Conservation (phyloP, 1,139 yeast species). For the Meyerozyma smithsonii region DNA sequence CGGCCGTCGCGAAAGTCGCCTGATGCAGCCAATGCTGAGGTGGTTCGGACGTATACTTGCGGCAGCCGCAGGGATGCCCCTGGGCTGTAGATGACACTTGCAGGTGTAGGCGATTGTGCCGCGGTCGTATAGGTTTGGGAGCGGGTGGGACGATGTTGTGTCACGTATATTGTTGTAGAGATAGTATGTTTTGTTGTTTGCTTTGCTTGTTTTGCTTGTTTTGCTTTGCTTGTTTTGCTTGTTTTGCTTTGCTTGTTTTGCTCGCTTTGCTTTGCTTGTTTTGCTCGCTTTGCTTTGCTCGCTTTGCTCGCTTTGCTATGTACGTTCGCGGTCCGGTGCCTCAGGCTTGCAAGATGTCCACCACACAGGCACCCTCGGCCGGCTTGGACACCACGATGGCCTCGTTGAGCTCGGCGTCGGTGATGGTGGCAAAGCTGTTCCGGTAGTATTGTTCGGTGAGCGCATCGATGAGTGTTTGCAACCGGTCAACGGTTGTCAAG, state of each 20-base stretch:
- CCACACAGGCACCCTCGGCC: constrained; percentile 52
- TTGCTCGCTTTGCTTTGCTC: not conserved
- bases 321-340: too few relatives aligned
- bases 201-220: too few relatives aligned
- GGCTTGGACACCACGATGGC: constrained; percentile 59
- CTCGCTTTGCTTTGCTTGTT: too few relatives aligned
- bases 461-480: constrained; percentile 41
- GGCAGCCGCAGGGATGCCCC: too few relatives aligned
- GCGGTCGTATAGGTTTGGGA: too few relatives aligned
- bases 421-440: constrained; percentile 43
- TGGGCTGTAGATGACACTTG: too few relatives aligned
- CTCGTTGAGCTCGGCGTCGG: constrained; percentile 39
- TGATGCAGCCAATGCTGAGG: not conserved
- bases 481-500: constrained; percentile 46
- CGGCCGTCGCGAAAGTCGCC: not conserved
- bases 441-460: constrained; percentile 48
- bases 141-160: too few relatives aligned
- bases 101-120: too few relatives aligned
- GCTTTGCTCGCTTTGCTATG: not conserved
- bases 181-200: too few relatives aligned
- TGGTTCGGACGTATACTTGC: not conserved
- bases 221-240: too few relatives aligned
- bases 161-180: too few relatives aligned
- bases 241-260: too few relatives aligned
- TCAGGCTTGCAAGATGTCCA: constrained; percentile 14